Conservation (phyloP, 2,329 filamentous ascomycete genomes). For the Eutypa lata region DNA sequence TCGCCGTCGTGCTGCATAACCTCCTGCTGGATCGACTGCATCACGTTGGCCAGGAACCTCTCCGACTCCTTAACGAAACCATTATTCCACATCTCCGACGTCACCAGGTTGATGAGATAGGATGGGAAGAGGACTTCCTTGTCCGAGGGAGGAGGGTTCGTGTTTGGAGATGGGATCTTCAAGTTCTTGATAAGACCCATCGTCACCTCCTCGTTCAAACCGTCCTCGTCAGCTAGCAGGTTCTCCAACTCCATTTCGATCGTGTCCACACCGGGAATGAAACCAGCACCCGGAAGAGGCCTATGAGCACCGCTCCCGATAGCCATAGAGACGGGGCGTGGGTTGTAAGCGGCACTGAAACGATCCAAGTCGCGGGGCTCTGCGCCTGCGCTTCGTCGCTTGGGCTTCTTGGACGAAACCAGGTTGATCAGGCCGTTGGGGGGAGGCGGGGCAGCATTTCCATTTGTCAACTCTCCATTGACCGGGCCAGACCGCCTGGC, state of each 20-base stretch:
- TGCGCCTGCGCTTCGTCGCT: constrained; percentile 85
- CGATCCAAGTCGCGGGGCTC: constrained; percentile 84
- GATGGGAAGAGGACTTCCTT: constrained; percentile 99
- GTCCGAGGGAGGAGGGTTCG: constrained; percentile 86
- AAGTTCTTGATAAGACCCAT: constrained; percentile 94
- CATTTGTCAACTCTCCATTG: constrained; percentile 68
- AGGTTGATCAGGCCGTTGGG: constrained; percentile 88
- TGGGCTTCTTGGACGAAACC: constrained; percentile 94
- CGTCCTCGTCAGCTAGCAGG: constrained; percentile 90
- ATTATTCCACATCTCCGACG: constrained; percentile 99
- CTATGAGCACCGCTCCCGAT: constrained; percentile 65
- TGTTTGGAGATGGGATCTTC: constrained; percentile 88
- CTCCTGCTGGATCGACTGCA: constrained; percentile 99
- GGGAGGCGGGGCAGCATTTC: constrained; percentile 52
- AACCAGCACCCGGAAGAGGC: constrained; percentile 70
- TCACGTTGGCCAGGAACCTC: constrained; percentile 96
- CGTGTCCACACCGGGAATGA: constrained; percentile 79
- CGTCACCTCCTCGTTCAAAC: constrained; percentile 93
- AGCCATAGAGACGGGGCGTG: constrained; percentile 94
- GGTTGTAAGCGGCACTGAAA: constrained; percentile 90
- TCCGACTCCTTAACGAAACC: constrained; percentile 99
- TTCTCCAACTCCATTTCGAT: constrained; percentile 94
- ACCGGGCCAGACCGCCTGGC: constrained; percentile 75
- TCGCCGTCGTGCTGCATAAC: constrained; percentile 99
- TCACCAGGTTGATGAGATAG: constrained; percentile 98